These are phyloP conservation scores for Alisma plantagoaquatica DNA, from an alignment of 106 monocot genomes.

Conservation along the genomic window DNA sequence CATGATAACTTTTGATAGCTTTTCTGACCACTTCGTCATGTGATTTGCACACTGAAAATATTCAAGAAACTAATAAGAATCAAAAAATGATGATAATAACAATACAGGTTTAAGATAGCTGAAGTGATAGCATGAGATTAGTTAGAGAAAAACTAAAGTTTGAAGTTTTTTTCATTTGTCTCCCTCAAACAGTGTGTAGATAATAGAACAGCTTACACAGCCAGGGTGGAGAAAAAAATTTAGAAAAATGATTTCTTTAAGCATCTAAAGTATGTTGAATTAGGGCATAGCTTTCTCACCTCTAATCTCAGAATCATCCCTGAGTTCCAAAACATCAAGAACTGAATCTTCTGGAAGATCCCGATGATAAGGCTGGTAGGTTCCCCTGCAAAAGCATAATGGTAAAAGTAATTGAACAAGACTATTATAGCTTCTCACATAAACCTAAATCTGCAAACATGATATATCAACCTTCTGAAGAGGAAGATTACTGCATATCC, in stretches of 20 bases:
- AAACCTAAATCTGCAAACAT: neutral
- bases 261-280: too few relatives aligned
- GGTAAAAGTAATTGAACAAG: neutral
- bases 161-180: too few relatives aligned
- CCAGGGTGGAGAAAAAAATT: too few relatives aligned
- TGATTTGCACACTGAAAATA: constrained; percentile 38
- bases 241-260: too few relatives aligned
- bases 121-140: too few relatives aligned
- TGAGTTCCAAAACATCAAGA: constrained; percentile 66
- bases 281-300: too few relatives aligned
- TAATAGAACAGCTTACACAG: too few relatives aligned
- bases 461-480: constrained; percentile 45
- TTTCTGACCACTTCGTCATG: constrained; percentile 51
- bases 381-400: constrained; percentile 52
- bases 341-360: constrained; percentile 85
- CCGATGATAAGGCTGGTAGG: constrained; percentile 82
- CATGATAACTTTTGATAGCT: constrained; percentile 62
- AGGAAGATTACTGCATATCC: constrained; percentile 96
- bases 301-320: constrained; percentile 51
- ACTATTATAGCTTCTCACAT: neutral
- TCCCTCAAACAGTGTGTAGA: too few relatives aligned
- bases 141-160: too few relatives aligned
- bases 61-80: neutral
- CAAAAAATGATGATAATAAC: neutral
- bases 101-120: too few relatives aligned